phyloP scores from a whole-genome alignment of 2,329 filamentous ascomycete genomes.

The Gaeumannomyces tritici region DNA sequence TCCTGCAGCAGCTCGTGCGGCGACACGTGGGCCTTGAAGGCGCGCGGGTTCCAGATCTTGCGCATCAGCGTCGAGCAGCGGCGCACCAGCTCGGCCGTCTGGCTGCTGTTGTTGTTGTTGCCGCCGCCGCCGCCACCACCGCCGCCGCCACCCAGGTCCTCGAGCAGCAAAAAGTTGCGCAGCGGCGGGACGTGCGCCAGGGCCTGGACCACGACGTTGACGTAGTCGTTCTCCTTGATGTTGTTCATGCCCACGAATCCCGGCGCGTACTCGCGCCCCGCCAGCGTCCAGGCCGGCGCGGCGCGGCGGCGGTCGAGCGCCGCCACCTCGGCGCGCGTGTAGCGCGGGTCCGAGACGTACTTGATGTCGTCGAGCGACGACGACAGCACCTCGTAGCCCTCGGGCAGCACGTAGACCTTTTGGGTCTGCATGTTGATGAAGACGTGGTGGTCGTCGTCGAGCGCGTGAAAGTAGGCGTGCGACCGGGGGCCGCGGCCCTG shows the following conservation, averaged over 20 bases:
- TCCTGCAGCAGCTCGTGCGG: conserved; percentile 91
- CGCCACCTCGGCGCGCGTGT: conserved; percentile 70
- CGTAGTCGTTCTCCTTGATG: conserved; percentile 98
- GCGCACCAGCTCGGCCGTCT: conserved; percentile 66
- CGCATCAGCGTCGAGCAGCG: conserved; percentile 82
- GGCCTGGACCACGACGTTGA: conserved; percentile 90
- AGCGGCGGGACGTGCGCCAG: conserved; percentile 83
- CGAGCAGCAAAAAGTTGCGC: conserved; percentile 84
- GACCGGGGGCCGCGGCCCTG: conserved; percentile 90
- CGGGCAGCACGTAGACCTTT: conserved; percentile 83
- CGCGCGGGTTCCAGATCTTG: conserved; percentile 96
- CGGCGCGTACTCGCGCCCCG: conserved; percentile 77
- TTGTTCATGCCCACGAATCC: conserved; percentile 99
- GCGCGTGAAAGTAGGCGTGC: conserved; percentile 93
- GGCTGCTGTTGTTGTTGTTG: not conserved
- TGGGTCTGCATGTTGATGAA: conserved; percentile 97
- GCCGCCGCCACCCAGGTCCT: conserved; percentile 50
- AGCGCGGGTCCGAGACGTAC: conserved; percentile 87
- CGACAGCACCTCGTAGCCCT: conserved; percentile 93
- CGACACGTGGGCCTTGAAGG: conserved; percentile 94
- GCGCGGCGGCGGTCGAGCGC: conserved; percentile 55
- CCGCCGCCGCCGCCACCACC: not conserved
- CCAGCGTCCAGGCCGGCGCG: conserved; percentile 63
- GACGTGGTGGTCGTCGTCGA: conserved; percentile 92
- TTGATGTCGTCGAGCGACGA: conserved; percentile 97